Base-by-base conservation (phyloP, 1,284 basidiomycete species). In the Apiotrichum domesticum region DNA sequence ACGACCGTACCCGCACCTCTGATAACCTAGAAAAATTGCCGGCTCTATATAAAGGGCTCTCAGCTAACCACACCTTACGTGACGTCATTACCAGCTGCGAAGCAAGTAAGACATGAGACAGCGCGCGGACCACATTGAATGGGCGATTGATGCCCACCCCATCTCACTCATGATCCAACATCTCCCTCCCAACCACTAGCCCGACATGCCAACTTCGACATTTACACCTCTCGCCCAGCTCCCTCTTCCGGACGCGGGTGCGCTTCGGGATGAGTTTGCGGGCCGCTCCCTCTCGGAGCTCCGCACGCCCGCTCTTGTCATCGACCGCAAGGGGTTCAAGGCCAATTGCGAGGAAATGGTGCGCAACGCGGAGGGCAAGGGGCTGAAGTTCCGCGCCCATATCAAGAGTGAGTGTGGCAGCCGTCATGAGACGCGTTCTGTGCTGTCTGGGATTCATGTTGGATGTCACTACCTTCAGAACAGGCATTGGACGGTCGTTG, bases 291-390 rank as follows among this genome's bases (percentile, higher is more conserved):
- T 91, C 55, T 72, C 80, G 51, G 73, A 76, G 1, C 76, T 92
- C 33, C 81, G 87, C 54, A 92, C 90, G 0, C 90, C 90, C 32
- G 86, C 87, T 0, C 76, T 88, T 60, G 78, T 92, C 54, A 83
- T 93, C 60, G 88, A 93, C 77, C 81, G 86, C 33, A 79, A 79
- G 9, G 68, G 83, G 15, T 90, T 90, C 71, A 80, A 80, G 42
- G 73, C 79, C 34, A 93, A 93, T 72, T 90, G 88, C 72, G 81
- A 80, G 32, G 77, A 74, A 54, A 89, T 93, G 84, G 84, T 86
- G 61, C 68, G 78, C 47, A 13, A 42, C 13, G 37, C 29, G 9
- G 42, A 32, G 11, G 32, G 14, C 3, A 84, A 82, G 52, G 85
- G 84, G 6, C 84, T 87, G 34, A 76, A 68, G 11, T 92, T 93